Conservation (phyloP, 2,329 filamentous ascomycete genomes). For the Stachybotrys echinatus region DNA sequence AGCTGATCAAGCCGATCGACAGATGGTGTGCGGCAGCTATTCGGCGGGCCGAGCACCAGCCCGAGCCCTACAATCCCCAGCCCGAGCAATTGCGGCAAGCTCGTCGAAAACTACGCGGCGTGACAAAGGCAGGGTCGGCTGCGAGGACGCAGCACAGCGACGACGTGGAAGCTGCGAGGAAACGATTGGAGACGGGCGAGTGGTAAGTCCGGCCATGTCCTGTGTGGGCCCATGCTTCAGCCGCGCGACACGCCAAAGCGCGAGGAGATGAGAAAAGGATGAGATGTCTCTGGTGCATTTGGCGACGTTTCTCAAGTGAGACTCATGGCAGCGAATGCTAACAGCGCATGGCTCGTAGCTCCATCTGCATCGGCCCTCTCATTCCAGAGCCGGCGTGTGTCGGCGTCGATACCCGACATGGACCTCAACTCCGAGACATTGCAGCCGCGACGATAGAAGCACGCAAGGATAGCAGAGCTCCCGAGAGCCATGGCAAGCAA, state of each 20-base stretch:
- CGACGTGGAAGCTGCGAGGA: background rate
- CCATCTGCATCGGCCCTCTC: slow-evolving; percentile 27
- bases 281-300: too few relatives aligned
- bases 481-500: background rate
- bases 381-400: slow-evolving; percentile 17
- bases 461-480: background rate
- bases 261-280: background rate
- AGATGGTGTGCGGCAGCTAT: too few relatives aligned
- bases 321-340: too few relatives aligned
- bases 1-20: too few relatives aligned
- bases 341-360: slow-evolving; percentile 12
- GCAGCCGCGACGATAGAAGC: slow-evolving; percentile 2
- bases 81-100: background rate
- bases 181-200: background rate
- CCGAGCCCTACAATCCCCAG: background rate
- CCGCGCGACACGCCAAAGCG: too few relatives aligned
- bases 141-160: background rate
- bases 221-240: background rate
- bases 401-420: slow-evolving; percentile 7
- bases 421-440: slow-evolving; percentile 7
- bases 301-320: too few relatives aligned
- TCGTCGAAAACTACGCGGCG: background rate
- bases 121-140: background rate
- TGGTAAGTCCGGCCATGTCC: background rate
- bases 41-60: background rate